Base-by-base conservation (phyloP, 139 green algal genomes). In the Auxenochlorella pyrenoidosa region DNA sequence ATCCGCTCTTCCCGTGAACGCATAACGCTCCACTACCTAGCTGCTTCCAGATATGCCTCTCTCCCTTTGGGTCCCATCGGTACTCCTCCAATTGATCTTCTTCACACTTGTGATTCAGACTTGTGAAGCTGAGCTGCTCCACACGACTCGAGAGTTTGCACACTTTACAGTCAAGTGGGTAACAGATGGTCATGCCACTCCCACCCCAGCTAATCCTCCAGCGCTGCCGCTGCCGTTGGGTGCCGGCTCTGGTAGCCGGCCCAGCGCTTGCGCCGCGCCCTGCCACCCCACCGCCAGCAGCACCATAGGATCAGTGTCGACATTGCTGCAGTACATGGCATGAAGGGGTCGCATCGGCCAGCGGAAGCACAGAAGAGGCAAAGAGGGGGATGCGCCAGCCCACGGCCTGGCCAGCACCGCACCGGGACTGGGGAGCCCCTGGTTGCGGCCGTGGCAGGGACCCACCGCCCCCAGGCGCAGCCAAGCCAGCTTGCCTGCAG, bases 251-350 rank as follows among this genome's bases (percentile, higher is more conserved):
- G 65, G 81, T 40, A 86, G 65, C 43, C 30, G 30, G 21, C 30
- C 65, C 32, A 86, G 65, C 1, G 18, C 10, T 18, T 44, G 44
- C 18, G 18, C 44, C 22, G 54, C 54, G 54, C 54, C 18, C 22
- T 6, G 6, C 28, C 44, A 21, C 21, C 66, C 82, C n/a, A 86
- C 44, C 44, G 66, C 82, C 82, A 86, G 66, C 68, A 86, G 82
- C 82, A 86, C n/a, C 82, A 86, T 86, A 19, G 82, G 82, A 32
- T 86, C 82, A 12, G 32, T 68, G 32, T 86, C 82, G n/a, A 79
- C 30, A 12, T 79, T 80, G 81, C 81, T 82, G 51, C 82, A 12
- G 73, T 13, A 63, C 54, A 63, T 22, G 54, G n/a, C n/a, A n/a
- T n/a, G n/a, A n/a, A n/a, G n/a, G n/a, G n/a, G n/a, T n/a, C n/a